Evolutionary conservation across 371 early-diverging fungal genomes (phyloP).

Genomic region (Ecytonucleospora hepatopenaei): DNA sequence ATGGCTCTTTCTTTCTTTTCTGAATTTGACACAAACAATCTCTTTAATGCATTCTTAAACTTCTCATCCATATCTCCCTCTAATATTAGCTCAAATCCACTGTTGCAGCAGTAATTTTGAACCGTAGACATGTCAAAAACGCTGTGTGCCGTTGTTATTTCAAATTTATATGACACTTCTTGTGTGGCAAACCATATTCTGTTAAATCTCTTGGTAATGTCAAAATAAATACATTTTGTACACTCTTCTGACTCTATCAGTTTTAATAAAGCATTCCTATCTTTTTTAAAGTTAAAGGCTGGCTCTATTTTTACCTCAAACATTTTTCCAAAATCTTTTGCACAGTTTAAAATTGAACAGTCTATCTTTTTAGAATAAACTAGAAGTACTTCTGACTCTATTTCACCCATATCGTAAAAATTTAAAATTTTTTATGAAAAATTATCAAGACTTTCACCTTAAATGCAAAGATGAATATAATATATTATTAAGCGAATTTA

Average conservation of each 20-base stretch:
- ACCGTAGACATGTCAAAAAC: slow-evolving; percentile 24
- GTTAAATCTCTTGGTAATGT: slow-evolving; percentile 30
- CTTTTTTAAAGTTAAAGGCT: slow-evolving; percentile 28
- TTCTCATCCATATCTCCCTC: slow-evolving; percentile 41
- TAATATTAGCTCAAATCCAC: slow-evolving; percentile 37
- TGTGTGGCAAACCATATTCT: slow-evolving; percentile 30
- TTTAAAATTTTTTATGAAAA: slow-evolving; percentile 1
- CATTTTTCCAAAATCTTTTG: slow-evolving; percentile 5
- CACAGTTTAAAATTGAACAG: background rate
- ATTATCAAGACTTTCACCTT: slow-evolving; percentile 26
- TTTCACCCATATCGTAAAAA: background rate
- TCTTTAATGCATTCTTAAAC: slow-evolving; percentile 20
- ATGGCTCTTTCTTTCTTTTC: slow-evolving; percentile 35
- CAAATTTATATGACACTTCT: slow-evolving; percentile 24
- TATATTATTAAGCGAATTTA: slow-evolving; percentile 34
- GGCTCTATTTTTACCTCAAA: slow-evolving; percentile 28
- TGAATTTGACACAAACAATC: slow-evolving; percentile 19
- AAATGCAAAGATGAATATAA: slow-evolving; percentile 34
- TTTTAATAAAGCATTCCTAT: slow-evolving; percentile 9
- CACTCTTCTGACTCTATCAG: slow-evolving; percentile 39
- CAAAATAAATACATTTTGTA: slow-evolving; percentile 30
- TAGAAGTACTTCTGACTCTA: background rate
- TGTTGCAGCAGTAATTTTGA: slow-evolving; percentile 26
- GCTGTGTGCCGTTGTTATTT: slow-evolving; percentile 20
- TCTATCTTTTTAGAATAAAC: background rate